Evolutionary conservation across 1,139 yeast species (phyloP), one percentile per base, ranked within the genome.

Genomic region (Meyerozyma athensensis): DNA sequence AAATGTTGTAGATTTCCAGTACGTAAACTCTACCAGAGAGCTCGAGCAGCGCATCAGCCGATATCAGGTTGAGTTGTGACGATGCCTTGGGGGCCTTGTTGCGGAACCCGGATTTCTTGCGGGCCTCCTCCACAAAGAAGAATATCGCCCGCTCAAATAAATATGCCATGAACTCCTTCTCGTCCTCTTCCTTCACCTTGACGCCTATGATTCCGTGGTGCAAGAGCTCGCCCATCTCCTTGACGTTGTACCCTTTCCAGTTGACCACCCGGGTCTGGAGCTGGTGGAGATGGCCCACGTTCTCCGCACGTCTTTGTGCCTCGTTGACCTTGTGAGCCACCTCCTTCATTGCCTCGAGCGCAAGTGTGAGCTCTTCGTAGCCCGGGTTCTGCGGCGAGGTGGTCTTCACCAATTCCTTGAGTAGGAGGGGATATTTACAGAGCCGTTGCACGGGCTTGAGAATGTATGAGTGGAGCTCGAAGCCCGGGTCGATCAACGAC

Each of bases 391-490:
- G 57, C 7, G 65, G 54, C 31, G 63, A 57, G 2, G 90, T 76
- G 35, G 69, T 58, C 54, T 89, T 89, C 34, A 86, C 59, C 41
- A 94, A 69, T 53, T 87, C 95, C 46, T 77, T 79, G 41, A 92
- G 63, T 35, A 92, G 67, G 36, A 94, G 63, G 2, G 98, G 98
- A 58, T 92, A 92, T 59, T 90, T 87, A 68, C 97, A 87, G 21
- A 92, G 72, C 49, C 98, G 76, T 65, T 92, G 99, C 30, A 92
- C 87, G 0, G 99, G 99, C 58, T 92, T 92, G 49, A 92, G 77
- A 35, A 94, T 72, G 58, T 86, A 86, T 38, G 95, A 82, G 53
- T 87, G 97, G 38, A 92, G 68, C 59, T 92, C 98, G 56, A 89
- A 82, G 26, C 87, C 85, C 19, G 95, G 94, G 46, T 83, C 95